Evolutionary conservation across 169 alveolate species (phyloP), one percentile per base, ranked within the genome.

Genomic region (Eimeria falciformis): DNA sequence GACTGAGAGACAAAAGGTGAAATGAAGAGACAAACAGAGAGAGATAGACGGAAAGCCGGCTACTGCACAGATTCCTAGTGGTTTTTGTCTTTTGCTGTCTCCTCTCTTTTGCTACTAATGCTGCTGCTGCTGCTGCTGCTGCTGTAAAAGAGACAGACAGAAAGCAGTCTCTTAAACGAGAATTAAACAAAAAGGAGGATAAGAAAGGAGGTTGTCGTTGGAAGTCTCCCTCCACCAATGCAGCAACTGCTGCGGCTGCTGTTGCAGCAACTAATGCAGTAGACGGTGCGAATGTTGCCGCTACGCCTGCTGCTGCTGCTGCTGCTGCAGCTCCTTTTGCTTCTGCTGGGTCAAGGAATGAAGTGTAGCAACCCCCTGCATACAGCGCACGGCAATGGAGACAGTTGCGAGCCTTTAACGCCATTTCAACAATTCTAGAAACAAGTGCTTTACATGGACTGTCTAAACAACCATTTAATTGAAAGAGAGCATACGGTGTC

Each of bases 51-150:
- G 2, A 33, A 33, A 33, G 40, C 40, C 40, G 40, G 40, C 40
- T 33, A 33, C 40, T 33, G 40, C 40, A 33, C 40, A 33, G 40
- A 33, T 33, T 33, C 40, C 40, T 33, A 33, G 40, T 33, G 40
- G 40, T 2, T 33, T 33, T 33, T 1, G 40, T 33, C 25, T 53
- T 53, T 53, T 53, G 65, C 65, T 17, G 17, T 53, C 17, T 17
- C 65, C 9, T 17, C 65, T 17, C 65, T 53, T 17, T n/a, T 53
- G 65, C n/a, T 53, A n/a, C 65, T 53, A 53, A 18, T 17, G 65
- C 65, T 53, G 65, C n/a, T 53, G 65, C 65, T 53, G 65, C 65
- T 53, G 62, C 62, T 50, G n/a, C 25, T 53, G 65, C 65, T 53
- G n/a, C 65, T 53, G 65, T 17, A n/a, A 18, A n/a, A 33, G 40